Percentiles rank a stretch among this genome's conserved stretches.
Evolutionary conservation across 2,329 filamentous ascomycete species (phyloP).

Genomic region (Scedosporium dehoogii): DNA sequence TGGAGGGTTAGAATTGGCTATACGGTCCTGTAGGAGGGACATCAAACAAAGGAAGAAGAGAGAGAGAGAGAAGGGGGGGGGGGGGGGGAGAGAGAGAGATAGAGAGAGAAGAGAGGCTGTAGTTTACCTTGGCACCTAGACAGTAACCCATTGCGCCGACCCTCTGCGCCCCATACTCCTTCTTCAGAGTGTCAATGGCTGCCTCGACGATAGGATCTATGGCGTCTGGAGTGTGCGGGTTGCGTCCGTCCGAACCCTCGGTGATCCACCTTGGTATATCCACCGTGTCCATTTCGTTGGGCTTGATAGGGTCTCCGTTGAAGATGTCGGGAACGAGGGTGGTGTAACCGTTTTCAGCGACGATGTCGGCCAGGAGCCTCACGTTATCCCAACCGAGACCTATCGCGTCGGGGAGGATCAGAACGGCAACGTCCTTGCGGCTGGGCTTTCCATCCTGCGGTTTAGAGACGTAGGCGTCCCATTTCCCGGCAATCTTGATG

Average conservation of each 20-base stretch:
- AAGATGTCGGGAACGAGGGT: conserved; percentile 23
- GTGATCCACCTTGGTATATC: conserved; percentile 20
- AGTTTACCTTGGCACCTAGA: conserved; percentile 58
- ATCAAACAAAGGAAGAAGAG: too few species aligned
- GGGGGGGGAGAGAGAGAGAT: too few species aligned
- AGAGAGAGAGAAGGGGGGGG: too few species aligned
- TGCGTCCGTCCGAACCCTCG: conserved; percentile 35
- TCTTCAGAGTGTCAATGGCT: conserved; percentile 45
- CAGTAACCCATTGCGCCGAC: conserved; percentile 64
- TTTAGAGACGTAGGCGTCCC: conserved; percentile 41
- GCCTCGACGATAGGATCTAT: conserved; percentile 20
- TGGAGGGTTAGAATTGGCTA: neutral
- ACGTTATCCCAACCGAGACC: conserved; percentile 34
- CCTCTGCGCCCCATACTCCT: conserved; percentile 43
- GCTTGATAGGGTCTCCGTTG: conserved; percentile 25
- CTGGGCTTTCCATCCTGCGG: conserved; percentile 20
- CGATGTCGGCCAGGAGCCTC: conserved; percentile 26
- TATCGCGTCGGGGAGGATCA: conserved; percentile 38
- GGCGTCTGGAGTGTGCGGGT: conserved; percentile 24
- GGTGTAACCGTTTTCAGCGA: conserved; percentile 22
- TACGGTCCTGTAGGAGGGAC: too few species aligned
- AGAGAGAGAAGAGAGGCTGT: too few species aligned
- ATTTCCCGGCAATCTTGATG: conserved; percentile 33
- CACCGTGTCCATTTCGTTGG: conserved; percentile 28
- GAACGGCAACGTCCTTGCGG: conserved; percentile 23